Evolutionary conservation across 805 yeast species (phyloP).

Genomic region (Yamadazyma sp.): DNA sequence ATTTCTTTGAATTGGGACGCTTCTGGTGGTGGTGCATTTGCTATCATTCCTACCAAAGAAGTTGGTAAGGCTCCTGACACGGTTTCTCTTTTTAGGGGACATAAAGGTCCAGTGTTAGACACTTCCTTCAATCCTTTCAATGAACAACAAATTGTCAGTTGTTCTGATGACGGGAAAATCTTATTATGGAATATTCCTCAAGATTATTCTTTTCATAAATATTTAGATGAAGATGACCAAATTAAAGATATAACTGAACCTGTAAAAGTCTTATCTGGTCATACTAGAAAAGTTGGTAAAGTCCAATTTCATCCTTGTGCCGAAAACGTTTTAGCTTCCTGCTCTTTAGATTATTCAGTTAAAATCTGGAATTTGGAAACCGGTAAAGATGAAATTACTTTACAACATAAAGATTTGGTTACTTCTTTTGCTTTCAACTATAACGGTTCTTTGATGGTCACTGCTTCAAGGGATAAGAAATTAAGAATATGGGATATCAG

Average conservation of each 20-base stretch:
- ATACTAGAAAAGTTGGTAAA: slow-evolving; percentile 90
- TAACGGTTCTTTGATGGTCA: slow-evolving; percentile 82
- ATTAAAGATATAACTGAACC: slow-evolving; percentile 68
- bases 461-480: slow-evolving; percentile 87
- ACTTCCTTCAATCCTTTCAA: slow-evolving; percentile 95
- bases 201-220: slow-evolving; percentile 67
- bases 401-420: slow-evolving; percentile 85
- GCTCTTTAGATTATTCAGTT: slow-evolving; percentile 87
- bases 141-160: slow-evolving; percentile 67
- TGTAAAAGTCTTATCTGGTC: slow-evolving; percentile 71
- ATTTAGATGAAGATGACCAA: slow-evolving; percentile 51
- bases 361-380: slow-evolving; percentile 86
- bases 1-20: slow-evolving; percentile 89
- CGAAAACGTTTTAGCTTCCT: slow-evolving; percentile 78
- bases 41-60: slow-evolving; percentile 82
- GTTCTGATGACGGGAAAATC: slow-evolving; percentile 77
- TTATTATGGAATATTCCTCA: slow-evolving; percentile 87
- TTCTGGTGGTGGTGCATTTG: slow-evolving; percentile 97
- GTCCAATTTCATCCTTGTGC: slow-evolving; percentile 88
- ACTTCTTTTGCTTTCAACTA: slow-evolving; percentile 91
- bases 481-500: slow-evolving; percentile 91
- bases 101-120: slow-evolving; percentile 91
- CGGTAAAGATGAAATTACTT: slow-evolving; percentile 65
- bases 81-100: slow-evolving; percentile 93
- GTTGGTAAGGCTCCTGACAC: slow-evolving; percentile 92